phyloP scores from a whole-genome alignment of 352 stramenopile species.

The Pythium apleroticum region DNA sequence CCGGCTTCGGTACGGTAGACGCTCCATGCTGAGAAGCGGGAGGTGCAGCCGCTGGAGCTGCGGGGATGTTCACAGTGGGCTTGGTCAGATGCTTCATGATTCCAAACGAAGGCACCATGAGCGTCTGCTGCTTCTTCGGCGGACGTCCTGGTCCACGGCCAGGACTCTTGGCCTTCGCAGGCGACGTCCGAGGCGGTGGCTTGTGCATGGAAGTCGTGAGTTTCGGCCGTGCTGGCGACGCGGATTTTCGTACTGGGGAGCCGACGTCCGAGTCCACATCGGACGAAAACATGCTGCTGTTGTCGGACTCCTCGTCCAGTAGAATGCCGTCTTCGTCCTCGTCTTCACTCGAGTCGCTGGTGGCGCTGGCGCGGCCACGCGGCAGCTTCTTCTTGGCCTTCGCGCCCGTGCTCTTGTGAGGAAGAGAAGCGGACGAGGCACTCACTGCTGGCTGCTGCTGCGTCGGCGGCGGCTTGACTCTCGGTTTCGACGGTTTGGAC shows the following conservation, averaged over 20 bases:
- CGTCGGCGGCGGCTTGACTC: slow-evolving; percentile 21
- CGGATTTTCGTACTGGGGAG: slow-evolving; percentile 10
- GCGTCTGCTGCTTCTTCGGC: slow-evolving; percentile 26
- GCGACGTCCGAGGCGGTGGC: slow-evolving; percentile 1
- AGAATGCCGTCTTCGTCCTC: slow-evolving; percentile 22
- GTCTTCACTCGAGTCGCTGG: slow-evolving; percentile 31
- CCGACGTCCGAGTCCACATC: slow-evolving; percentile 22
- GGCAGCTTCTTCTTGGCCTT: slow-evolving; percentile 24
- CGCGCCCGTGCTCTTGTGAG: slow-evolving; percentile 2
- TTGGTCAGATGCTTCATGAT: slow-evolving; percentile 26
- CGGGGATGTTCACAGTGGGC: not conserved
- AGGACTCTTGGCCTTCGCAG: slow-evolving; percentile 19
- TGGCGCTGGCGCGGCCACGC: slow-evolving; percentile 39
- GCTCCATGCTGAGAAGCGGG: not conserved
- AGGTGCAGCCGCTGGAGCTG: not conserved
- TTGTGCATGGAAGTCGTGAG: not conserved
- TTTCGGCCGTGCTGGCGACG: not conserved
- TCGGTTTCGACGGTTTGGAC: not conserved
- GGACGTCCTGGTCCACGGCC: slow-evolving; percentile 9
- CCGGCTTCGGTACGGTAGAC: not conserved
- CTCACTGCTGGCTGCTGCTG: not conserved
- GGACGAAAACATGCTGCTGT: slow-evolving; percentile 27
- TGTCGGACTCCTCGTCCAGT: slow-evolving; percentile 28
- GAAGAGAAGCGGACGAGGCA: not conserved
- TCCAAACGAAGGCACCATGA: slow-evolving; percentile 23